These are phyloP conservation scores for Ophiostoma pallidulum DNA, from an alignment of 2,329 filamentous ascomycete species.

Conservation along the genomic window DNA sequence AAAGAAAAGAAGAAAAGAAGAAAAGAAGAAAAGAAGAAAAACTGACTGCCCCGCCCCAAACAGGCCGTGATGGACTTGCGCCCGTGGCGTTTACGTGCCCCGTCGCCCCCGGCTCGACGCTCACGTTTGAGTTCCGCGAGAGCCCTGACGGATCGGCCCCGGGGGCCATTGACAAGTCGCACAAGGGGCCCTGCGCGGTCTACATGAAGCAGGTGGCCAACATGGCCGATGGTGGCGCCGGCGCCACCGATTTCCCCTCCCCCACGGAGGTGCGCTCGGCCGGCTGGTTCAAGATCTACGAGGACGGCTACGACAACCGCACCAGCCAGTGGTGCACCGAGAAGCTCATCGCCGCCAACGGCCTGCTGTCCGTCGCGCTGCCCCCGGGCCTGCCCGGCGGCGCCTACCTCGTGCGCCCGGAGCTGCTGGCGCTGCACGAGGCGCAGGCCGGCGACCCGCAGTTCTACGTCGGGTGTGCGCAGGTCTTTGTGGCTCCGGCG, in stretches of 20 bases:
- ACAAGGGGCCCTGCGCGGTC: slow-evolving; percentile 61
- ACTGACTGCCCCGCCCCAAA: not conserved
- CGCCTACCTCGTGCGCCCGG: slow-evolving; percentile 62
- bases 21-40: slow-evolving; percentile 11
- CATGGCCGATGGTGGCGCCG: too few species aligned
- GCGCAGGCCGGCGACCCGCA: slow-evolving; percentile 54
- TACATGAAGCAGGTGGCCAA: slow-evolving; percentile 62
- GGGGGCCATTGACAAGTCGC: slow-evolving; percentile 48
- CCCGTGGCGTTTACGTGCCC: slow-evolving; percentile 41
- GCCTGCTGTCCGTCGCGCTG: slow-evolving; percentile 52
- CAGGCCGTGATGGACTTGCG: slow-evolving; percentile 35
- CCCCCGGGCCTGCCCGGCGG: slow-evolving; percentile 53
- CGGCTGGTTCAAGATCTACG: slow-evolving; percentile 72
- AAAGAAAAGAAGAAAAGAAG: too few species aligned
- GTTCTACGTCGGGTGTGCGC: slow-evolving; percentile 64
- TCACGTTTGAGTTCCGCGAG: slow-evolving; percentile 59
- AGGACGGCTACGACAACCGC: slow-evolving; percentile 52
- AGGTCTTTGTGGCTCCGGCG: slow-evolving; percentile 47
- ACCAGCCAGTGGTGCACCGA: slow-evolving; percentile 59
- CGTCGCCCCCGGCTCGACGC: slow-evolving; percentile 39
- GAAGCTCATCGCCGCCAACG: slow-evolving; percentile 54
- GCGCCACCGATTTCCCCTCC: too few species aligned
- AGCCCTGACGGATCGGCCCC: slow-evolving; percentile 46
- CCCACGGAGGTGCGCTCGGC: slow-evolving; percentile 44
- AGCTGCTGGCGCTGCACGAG: slow-evolving; percentile 60